Percentiles rank a stretch among this genome's conserved stretches.
These are phyloP conservation scores for Pistacia atlantica DNA, from an alignment of 345 rosid genomes.

Conservation along the genomic window DNA sequence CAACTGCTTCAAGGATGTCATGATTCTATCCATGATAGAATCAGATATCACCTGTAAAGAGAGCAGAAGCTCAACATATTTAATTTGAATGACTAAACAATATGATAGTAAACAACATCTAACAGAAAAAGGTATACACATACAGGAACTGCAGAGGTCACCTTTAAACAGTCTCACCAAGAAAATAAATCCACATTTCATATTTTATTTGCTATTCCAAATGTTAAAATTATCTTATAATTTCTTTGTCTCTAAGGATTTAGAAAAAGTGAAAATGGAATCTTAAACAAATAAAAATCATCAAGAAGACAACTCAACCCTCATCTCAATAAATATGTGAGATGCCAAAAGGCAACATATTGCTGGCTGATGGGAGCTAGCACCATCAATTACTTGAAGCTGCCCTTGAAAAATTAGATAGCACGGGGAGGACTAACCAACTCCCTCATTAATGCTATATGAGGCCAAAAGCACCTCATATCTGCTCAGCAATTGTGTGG, in stretches of 20 bases:
- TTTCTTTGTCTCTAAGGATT: not conserved
- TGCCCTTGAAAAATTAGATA: too few species aligned
- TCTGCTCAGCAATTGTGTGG: too few species aligned
- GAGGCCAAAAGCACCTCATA: too few species aligned
- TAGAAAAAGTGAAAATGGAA: not conserved
- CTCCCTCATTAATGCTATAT: too few species aligned
- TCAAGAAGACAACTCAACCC: constrained; percentile 3
- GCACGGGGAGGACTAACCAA: too few species aligned
- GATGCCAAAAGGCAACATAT: not conserved
- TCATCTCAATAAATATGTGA: not conserved
- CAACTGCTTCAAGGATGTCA: constrained; percentile 49
- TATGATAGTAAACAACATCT: too few species aligned
- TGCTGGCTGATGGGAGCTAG: too few species aligned
- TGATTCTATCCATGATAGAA: constrained; percentile 39
- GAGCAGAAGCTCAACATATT: constrained; percentile 3
- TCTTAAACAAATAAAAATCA: not conserved
- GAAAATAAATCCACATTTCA: not conserved
- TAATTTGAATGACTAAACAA: not conserved
- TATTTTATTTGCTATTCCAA: not conserved
- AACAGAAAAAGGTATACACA: not conserved
- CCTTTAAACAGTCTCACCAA: not conserved
- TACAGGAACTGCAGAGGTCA: not conserved
- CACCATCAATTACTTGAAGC: too few species aligned
- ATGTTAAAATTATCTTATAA: not conserved
- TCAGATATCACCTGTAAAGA: constrained; percentile 65